These are phyloP conservation scores for Xylaria bambusicola DNA, from an alignment of 495 filamentous ascomycete genomes.

Conservation along the genomic window DNA sequence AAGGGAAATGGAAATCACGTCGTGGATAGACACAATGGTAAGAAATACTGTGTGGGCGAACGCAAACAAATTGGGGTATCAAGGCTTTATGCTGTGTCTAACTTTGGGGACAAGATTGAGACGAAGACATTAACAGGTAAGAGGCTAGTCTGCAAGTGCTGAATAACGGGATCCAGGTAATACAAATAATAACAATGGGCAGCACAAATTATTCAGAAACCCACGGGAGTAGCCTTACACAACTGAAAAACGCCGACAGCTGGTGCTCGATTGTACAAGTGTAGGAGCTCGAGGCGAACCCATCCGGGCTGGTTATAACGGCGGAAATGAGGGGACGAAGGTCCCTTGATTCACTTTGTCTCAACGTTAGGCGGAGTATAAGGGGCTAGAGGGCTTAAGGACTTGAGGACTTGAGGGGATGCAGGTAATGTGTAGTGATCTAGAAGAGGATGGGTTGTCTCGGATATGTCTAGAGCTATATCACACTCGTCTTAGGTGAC, in stretches of 20 bases:
- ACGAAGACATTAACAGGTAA: neutral
- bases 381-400: too few species aligned
- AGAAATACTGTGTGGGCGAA: neutral
- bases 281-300: neutral
- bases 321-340: neutral
- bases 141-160: conserved; percentile 2
- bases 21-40: neutral
- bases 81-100: neutral
- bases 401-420: conserved; percentile 1
- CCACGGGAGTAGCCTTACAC: conserved; percentile 24
- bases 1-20: neutral
- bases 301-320: neutral
- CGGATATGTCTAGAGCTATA: conserved; percentile 19
- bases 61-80: neutral
- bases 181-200: conserved; percentile 17
- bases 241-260: conserved; percentile 15
- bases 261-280: conserved; percentile 24
- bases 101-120: neutral
- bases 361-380: conserved; percentile 4
- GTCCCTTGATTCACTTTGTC: conserved; percentile 2
- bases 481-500: conserved; percentile 12
- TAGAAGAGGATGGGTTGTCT: conserved; percentile 26
- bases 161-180: neutral
- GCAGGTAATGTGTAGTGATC: conserved; percentile 15
- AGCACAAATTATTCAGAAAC: conserved; percentile 15